Conservation (phyloP, 1,139 yeast genomes). For the Protomyces inundatus region DNA sequence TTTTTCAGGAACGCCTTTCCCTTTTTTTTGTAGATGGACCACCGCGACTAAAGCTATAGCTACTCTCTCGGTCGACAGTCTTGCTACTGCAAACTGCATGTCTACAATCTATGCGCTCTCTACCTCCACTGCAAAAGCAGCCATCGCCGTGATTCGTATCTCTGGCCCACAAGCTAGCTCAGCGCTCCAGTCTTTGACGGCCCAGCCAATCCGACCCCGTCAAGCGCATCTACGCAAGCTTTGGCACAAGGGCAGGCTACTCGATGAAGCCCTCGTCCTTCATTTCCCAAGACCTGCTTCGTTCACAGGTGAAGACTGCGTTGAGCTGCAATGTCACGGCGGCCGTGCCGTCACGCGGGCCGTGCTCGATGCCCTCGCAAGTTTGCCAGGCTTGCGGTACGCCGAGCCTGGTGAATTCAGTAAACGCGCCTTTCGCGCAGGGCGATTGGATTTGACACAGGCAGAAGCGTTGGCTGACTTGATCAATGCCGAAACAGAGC, state of each 20-base stretch:
- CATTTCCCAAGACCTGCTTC: constrained; percentile 72
- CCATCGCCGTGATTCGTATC: constrained; percentile 77
- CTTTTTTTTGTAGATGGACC: too few relatives aligned
- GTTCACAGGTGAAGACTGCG: constrained; percentile 85
- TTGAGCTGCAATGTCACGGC: constrained; percentile 89
- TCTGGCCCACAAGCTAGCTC: constrained; percentile 61
- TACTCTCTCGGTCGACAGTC: too few relatives aligned
- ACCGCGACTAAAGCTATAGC: too few relatives aligned
- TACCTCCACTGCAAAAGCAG: constrained; percentile 74
- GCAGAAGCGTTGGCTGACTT: constrained; percentile 84
- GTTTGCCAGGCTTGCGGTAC: constrained; percentile 56
- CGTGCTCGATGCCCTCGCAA: constrained; percentile 59
- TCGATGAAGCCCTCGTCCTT: constrained; percentile 73
- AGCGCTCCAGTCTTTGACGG: neutral
- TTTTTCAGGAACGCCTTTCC: too few relatives aligned
- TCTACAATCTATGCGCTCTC: constrained; percentile 86
- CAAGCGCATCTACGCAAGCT: constrained; percentile 33
- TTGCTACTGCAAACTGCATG: neutral
- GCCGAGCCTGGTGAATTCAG: constrained; percentile 96
- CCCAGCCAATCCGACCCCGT: constrained; percentile 36
- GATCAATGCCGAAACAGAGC: constrained; percentile 91
- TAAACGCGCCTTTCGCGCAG: constrained; percentile 69
- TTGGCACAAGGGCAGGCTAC: constrained; percentile 42
- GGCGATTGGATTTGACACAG: constrained; percentile 66
- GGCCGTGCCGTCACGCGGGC: constrained; percentile 78